Evolutionary conservation across 441 rosid genomes (phyloP), one percentile per base, ranked within the genome.

Genomic region (Eutrema salsugineum): DNA sequence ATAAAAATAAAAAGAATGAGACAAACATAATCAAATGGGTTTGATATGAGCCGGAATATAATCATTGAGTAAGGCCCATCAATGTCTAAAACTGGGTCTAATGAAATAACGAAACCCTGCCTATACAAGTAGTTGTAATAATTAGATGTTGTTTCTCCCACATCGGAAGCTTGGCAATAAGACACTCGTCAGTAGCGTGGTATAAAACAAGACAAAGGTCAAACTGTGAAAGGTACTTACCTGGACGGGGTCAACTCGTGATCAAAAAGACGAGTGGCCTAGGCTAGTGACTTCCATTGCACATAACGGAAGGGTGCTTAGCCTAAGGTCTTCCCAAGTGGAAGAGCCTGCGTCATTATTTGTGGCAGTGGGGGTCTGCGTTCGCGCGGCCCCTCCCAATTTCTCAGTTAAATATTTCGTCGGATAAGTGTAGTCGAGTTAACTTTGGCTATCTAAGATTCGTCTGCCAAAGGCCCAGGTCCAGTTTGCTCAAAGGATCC

Each of bases 321-420:
- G 78, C 66, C 4, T 72, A 66, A 73, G 77, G 66, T 66, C 77
- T 66, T 22, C 77, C 44, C 68, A 58, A 14, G 75, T 1, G 67
- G 71, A 33, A 66, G 87, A 76, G 75, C 69, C 66, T 35, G 78
- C 84, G 87, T 88, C 89, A 81, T 83, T 78, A 85, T 88, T 86
- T 86, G 85, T 85, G 82, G 63, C 39, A 72, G 83, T 1, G 78
- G 89, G 80, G 86, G 77, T 83, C 74, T 82, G 88, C 88, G 89
- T 86, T 63, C 88, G 89, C 84, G 86, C 89, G 79, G 86, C 88
- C 87, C 77, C 83, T 82, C 3, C 64, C 15, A 30, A 30, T 5
- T 1, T 6, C 32, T 5, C 30, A 22, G 22, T 28, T n/a, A n/a
- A n/a, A n/a, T n/a, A n/a, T n/a, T n/a, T n/a, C n/a, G n/a, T n/a